A percentile compares a stretch with the other conserved stretches of the same genome.
These are phyloP conservation scores for Cichorium intybus DNA, from an alignment of 140 eudicot species.

Conservation along the genomic window DNA sequence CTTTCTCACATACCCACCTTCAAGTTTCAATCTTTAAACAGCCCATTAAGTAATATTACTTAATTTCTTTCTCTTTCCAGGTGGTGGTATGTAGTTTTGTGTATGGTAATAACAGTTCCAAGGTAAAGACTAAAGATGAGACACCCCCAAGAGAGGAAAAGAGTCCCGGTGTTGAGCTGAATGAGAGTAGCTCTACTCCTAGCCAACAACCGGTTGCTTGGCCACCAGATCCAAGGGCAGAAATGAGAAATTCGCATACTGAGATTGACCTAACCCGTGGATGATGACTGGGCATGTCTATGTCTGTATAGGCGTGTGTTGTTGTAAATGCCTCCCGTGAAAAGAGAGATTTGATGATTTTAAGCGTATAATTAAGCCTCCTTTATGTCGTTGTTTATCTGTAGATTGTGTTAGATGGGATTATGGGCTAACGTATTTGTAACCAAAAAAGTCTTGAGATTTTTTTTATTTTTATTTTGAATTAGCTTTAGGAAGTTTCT, in stretches of 20 bases:
- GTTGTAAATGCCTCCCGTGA: slow-evolving; percentile 36
- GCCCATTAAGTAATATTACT: background rate
- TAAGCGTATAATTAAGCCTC: slow-evolving; percentile 17
- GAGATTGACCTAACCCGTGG: slow-evolving; percentile 81
- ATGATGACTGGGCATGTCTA: slow-evolving; percentile 31
- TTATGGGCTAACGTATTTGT: slow-evolving; percentile 34
- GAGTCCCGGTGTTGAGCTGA: slow-evolving; percentile 23
- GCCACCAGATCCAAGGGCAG: slow-evolving; percentile 38
- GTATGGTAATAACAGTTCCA: slow-evolving; percentile 42
- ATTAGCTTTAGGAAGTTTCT: slow-evolving; percentile 14
- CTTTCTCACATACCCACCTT: background rate
- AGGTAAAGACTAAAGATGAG: slow-evolving; percentile 43
- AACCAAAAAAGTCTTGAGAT: slow-evolving; percentile 2
- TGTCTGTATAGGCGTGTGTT: slow-evolving; percentile 43
- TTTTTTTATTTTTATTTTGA: background rate
- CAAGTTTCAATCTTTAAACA: background rate
- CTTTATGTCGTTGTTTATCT: background rate
- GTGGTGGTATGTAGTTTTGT: slow-evolving; percentile 90
- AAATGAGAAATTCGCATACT: slow-evolving; percentile 42
- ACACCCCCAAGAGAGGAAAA: slow-evolving; percentile 38
- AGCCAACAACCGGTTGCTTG: slow-evolving; percentile 38
- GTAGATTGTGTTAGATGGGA: slow-evolving; percentile 22
- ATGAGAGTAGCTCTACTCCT: slow-evolving; percentile 31
- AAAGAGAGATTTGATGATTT: slow-evolving; percentile 16
- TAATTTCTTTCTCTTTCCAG: slow-evolving; percentile 32